Conservation (phyloP, 176 grass and related monocot genomes). For the sorghum (Sorghum bicolor) region Sorghum_bicolor_NCBIv3 NC_012874.2:3460501-3461000, state of each 20-base stretch:
- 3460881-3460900: background rate
- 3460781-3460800: constrained; percentile 63
- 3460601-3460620: constrained; percentile 36
- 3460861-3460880: constrained; percentile 17
- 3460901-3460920: background rate
- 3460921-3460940: background rate
- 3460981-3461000: background rate
- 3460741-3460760: constrained; percentile 55
- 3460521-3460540: constrained; percentile 59
- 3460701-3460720: constrained; percentile 63
- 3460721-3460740: constrained; percentile 57
- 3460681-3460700: constrained; percentile 57
- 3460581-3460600: constrained; percentile 39
- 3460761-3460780: constrained; percentile 62
- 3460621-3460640: constrained; percentile 65
- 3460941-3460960: background rate
- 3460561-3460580: constrained; percentile 72
- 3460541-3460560: constrained; percentile 64
- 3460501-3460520: constrained; percentile 65
- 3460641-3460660: constrained; percentile 89
- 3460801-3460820: constrained; percentile 36
- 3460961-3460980: background rate
- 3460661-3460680: constrained; percentile 59
- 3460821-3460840: constrained; percentile 48
- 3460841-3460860: background rate